Conservation (phyloP, 257 asterid genomes). For the Plantago ovata region DNA sequence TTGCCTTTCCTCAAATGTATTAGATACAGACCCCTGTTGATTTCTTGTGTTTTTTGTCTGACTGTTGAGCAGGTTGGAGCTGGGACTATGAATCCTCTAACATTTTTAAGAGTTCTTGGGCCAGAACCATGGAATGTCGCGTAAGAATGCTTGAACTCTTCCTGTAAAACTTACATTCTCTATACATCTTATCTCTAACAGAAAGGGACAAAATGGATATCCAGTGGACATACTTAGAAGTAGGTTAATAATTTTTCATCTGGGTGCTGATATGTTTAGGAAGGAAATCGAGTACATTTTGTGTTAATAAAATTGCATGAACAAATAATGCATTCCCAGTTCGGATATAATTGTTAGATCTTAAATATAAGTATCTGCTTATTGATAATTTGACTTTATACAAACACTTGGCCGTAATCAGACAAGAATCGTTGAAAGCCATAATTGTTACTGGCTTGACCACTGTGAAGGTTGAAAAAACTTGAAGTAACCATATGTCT, state of each 20-base stretch:
- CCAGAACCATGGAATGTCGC: slow-evolving; percentile 99
- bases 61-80: slow-evolving; percentile 85
- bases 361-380: background rate
- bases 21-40: slow-evolving; percentile 18
- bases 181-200: background rate
- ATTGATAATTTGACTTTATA: background rate
- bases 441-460: too few species aligned
- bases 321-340: too few species aligned
- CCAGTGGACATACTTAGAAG: background rate
- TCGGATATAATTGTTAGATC: too few species aligned
- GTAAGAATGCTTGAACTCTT: slow-evolving; percentile 47
- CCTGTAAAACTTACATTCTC: slow-evolving; percentile 5
- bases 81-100: slow-evolving; percentile 98
- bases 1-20: background rate
- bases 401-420: too few species aligned
- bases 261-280: slow-evolving; percentile 4
- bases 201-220: background rate
- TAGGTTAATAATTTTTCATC: background rate
- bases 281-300: background rate
- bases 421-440: too few species aligned
- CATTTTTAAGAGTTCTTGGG: slow-evolving; percentile 90
- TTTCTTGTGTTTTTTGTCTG: slow-evolving; percentile 29
- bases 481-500: too few species aligned
- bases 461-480: too few species aligned
- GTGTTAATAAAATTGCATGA: too few species aligned